Base-by-base conservation (phyloP, 306 rosid species). In the Fragaria vesca region DNA sequence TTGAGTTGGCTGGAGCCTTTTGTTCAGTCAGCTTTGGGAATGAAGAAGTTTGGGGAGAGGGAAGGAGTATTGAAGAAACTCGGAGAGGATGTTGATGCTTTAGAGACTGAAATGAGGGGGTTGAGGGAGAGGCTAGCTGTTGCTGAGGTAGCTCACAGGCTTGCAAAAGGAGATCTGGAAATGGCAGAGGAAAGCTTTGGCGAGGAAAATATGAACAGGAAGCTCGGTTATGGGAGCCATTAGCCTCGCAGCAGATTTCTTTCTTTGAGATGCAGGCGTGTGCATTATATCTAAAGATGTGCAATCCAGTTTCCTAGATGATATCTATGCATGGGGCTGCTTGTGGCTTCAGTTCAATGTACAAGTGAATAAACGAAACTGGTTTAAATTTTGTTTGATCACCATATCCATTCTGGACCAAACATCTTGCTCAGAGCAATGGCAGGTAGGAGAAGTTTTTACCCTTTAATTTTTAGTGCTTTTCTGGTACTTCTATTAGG, bases 1-100 rank as follows among this genome's bases (percentile, higher is more conserved):
- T 32, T 71, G 63, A 12, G 45, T 9, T 71, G 75, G 75, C 42
- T 71, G 62, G 75, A 51, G 62, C 75, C 75, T 10, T 36, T 30
- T 34, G 63, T 71, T 28, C 63, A 50, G n/a, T 71, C 75, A 0
- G 47, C 75, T n/a, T 71, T 71, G 47, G 45, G 63, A 30, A 50
- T 71, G 75, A 71, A 32, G 46, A 51, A 71, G 46, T 32, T 51
- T 50, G 63, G 21, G 46, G 75, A 50, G n/a, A 71, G 17, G 63
- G 62, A 54, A 50, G 62, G 75, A 34, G 46, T 11, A 32, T 21
- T 71, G 32, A 50, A 51, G 8, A 71, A 50, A 21, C 62, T 50
- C 30, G 12, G 30, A 50, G 75, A 11, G 28, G 45, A 71, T 30
- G 63, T 50, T 54, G 63, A 51, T 32, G 46, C 62, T 71, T 11